A percentile compares a stretch with the other conserved stretches of the same genome.
These are phyloP conservation scores for Magnaporthiopsis incrustans DNA, from an alignment of 2,329 filamentous ascomycete species.

Conservation along the genomic window DNA sequence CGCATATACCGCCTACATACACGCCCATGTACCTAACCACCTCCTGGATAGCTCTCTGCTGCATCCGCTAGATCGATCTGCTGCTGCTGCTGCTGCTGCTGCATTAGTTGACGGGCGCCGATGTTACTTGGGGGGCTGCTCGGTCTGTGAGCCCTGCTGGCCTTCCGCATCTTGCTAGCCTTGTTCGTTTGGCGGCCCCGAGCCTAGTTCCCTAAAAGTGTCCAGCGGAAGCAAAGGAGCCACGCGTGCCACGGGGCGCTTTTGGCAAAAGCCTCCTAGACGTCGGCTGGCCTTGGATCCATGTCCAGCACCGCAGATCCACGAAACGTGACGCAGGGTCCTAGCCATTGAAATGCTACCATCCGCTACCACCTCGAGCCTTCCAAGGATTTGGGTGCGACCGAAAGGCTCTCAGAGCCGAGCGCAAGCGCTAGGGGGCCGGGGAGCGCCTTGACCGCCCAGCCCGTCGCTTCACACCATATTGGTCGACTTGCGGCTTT, in stretches of 20 bases:
- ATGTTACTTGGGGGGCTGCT: not conserved
- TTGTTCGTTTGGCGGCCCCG: not conserved
- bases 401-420: not conserved
- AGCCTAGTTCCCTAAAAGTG: not conserved
- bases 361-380: not conserved
- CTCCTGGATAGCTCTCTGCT: not conserved
- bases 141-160: too few relatives aligned
- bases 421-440: not conserved
- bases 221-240: not conserved
- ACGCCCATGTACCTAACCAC: not conserved
- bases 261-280: not conserved
- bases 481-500: too few relatives aligned
- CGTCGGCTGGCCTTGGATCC: not conserved
- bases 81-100: not conserved
- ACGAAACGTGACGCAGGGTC: not conserved
- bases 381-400: not conserved
- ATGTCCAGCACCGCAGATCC: not conserved
- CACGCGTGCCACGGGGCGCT: not conserved
- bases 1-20: not conserved
- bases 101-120: not conserved
- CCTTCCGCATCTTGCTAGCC: not conserved
- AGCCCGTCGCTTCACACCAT: not conserved
- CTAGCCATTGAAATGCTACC: not conserved
- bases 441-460: too few relatives aligned
- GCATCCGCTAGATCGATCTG: not conserved